A percentile compares a stretch with the other conserved stretches of the same genome.
Evolutionary conservation across 2,329 filamentous ascomycete species (phyloP).

Genomic region (Colletotrichum falcatum): DNA sequence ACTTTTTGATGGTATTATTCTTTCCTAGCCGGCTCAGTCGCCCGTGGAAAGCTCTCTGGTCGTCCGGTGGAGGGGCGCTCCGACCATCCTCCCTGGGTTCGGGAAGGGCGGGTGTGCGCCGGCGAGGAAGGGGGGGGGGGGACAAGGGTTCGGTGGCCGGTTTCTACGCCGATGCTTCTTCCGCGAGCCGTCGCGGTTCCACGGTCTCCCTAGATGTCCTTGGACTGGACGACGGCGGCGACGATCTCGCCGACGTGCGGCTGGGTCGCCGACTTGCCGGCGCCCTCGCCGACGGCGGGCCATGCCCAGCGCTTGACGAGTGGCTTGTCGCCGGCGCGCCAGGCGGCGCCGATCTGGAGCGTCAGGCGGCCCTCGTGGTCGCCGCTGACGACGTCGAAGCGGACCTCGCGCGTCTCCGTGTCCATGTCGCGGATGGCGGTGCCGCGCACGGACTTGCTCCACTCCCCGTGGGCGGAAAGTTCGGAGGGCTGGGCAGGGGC

Average conservation of each 20-base stretch:
- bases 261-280: neutral
- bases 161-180: neutral
- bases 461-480: slow-evolving; percentile 37
- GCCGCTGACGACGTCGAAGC: slow-evolving; percentile 48
- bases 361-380: slow-evolving; percentile 28
- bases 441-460: slow-evolving; percentile 49
- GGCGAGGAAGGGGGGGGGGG: neutral
- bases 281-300: slow-evolving; percentile 40
- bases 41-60: neutral
- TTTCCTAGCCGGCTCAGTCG: neutral
- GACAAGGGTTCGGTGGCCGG: neutral
- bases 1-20: neutral
- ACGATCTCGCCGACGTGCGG: slow-evolving; percentile 30
- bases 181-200: neutral
- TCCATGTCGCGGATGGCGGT: slow-evolving; percentile 48
- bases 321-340: slow-evolving; percentile 36
- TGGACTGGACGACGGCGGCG: slow-evolving; percentile 31
- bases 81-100: neutral
- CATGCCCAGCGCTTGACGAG: slow-evolving; percentile 48
- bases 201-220: slow-evolving; percentile 26
- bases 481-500: slow-evolving; percentile 18
- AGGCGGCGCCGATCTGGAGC: slow-evolving; percentile 44
- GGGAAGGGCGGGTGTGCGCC: neutral
- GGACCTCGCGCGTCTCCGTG: slow-evolving; percentile 48
- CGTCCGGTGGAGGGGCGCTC: neutral